A percentile compares a stretch with the other conserved stretches of the same genome.
Conservation (phyloP, 106 monocot species). For the Phalaenopsis equestris region DNA sequence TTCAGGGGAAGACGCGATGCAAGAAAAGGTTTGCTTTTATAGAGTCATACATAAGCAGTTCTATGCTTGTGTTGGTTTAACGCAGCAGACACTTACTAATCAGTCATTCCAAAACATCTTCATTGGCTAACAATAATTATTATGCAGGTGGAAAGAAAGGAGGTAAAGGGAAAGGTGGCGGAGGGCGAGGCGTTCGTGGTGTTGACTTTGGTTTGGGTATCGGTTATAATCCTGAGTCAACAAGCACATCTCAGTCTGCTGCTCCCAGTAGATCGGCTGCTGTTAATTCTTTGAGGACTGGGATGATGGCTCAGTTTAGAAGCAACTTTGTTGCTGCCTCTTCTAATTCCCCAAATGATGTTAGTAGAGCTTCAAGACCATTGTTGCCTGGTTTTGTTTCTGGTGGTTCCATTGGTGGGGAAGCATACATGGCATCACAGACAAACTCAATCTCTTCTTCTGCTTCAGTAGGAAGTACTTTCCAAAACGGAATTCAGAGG, state of each 20-base stretch:
- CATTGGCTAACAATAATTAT: not conserved
- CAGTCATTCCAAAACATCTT: not conserved
- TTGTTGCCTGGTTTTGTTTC: conserved; percentile 72
- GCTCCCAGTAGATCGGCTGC: conserved; percentile 49
- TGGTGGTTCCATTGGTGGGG: conserved; percentile 86
- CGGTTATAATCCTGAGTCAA: conserved; percentile 58
- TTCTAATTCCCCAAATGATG: conserved; percentile 26
- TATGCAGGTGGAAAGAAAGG: conserved; percentile 73
- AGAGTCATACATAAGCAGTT: not conserved
- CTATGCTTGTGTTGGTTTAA: not conserved
- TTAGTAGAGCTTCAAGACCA: conserved; percentile 24
- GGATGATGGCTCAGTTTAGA: conserved; percentile 78
- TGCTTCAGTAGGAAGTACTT: conserved; percentile 16
- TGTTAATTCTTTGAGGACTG: conserved; percentile 61
- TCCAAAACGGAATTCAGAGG: conserved; percentile 32
- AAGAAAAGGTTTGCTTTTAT: conserved; percentile 50
- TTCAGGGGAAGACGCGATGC: conserved; percentile 71
- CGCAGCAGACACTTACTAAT: not conserved
- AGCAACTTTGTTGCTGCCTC: conserved; percentile 83
- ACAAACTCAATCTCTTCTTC: not conserved
- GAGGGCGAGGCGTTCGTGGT: conserved; percentile 79
- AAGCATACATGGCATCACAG: conserved; percentile 25
- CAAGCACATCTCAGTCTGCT: conserved; percentile 27
- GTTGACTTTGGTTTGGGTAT: conserved; percentile 90
- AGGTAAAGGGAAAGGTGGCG: conserved; percentile 50